Percentiles rank a stretch among this genome's conserved stretches.
These are phyloP conservation scores for Cystofilobasidium capitatum DNA, from an alignment of 768 basidiomycete species.

Conservation along the genomic window DNA sequence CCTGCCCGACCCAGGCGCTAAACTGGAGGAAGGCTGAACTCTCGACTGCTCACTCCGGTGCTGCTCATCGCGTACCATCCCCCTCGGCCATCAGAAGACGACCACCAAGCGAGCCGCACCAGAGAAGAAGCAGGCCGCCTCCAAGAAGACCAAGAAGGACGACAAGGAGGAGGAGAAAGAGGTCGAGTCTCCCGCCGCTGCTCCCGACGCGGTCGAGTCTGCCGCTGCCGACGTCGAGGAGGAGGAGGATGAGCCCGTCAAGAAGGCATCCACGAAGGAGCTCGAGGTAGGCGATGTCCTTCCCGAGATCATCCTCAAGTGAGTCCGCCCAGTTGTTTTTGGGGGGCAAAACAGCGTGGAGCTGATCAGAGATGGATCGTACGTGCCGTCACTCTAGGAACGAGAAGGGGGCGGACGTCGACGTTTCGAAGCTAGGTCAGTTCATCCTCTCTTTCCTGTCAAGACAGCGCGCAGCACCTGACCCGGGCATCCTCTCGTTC, in stretches of 20 bases:
- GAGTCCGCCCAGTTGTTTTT: background rate
- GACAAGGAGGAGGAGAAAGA: conserved; percentile 30
- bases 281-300: conserved; percentile 67
- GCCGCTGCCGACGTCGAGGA: conserved; percentile 30
- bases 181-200: conserved; percentile 29
- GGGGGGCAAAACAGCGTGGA: no score
- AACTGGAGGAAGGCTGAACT: no score
- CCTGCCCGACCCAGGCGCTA: no score
- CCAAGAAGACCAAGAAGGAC: conserved; percentile 33
- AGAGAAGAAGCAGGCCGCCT: conserved; percentile 33
- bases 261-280: conserved; percentile 12
- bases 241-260: conserved; percentile 31
- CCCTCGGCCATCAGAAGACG: background rate
- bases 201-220: conserved; percentile 21
- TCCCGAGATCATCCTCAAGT: conserved; percentile 62
- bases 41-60: no score
- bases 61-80: background rate
- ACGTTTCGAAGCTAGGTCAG: conserved; percentile 50
- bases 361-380: background rate
- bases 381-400: conserved; percentile 40
- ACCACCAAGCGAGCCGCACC: conserved; percentile 15
- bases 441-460: background rate
- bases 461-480: no score
- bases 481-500: background rate
- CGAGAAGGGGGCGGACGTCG: conserved; percentile 70